phyloP scores from a whole-genome alignment of 768 basidiomycete species.

The Psilocybe subaeruginosa region DNA sequence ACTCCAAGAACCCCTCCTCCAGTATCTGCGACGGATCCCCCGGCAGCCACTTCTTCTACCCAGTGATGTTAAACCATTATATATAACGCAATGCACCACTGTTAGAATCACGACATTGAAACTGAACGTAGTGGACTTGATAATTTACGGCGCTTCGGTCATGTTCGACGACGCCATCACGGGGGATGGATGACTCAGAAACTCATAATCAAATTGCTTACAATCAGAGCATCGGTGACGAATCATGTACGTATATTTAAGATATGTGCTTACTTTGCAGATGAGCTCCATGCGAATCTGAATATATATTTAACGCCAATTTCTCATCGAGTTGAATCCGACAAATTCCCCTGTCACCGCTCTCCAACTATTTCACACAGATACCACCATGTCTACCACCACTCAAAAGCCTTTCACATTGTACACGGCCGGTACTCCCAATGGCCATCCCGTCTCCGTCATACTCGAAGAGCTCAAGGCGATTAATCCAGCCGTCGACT shows the following conservation, averaged over 20 bases:
- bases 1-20: slow-evolving; percentile 32
- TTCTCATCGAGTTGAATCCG: not conserved
- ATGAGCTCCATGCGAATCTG: not conserved
- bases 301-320: not conserved
- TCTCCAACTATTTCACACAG: not conserved
- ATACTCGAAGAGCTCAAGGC: slow-evolving; percentile 67
- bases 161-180: not conserved
- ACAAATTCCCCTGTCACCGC: not conserved
- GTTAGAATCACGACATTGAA: not conserved
- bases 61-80: not conserved
- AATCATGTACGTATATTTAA: not conserved
- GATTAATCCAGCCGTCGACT: slow-evolving; percentile 49
- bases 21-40: not conserved
- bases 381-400: slow-evolving; percentile 29
- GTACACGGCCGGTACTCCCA: slow-evolving; percentile 63
- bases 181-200: not conserved
- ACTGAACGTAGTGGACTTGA: not conserved
- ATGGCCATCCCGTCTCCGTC: slow-evolving; percentile 54
- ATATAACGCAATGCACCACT: not conserved
- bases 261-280: not conserved
- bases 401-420: slow-evolving; percentile 47
- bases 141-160: not conserved
- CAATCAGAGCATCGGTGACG: not conserved
- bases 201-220: not conserved
- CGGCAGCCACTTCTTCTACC: not conserved